These are phyloP conservation scores for Aspergillus cavernicola DNA, from an alignment of 495 filamentous ascomycete species.

Conservation along the genomic window DNA sequence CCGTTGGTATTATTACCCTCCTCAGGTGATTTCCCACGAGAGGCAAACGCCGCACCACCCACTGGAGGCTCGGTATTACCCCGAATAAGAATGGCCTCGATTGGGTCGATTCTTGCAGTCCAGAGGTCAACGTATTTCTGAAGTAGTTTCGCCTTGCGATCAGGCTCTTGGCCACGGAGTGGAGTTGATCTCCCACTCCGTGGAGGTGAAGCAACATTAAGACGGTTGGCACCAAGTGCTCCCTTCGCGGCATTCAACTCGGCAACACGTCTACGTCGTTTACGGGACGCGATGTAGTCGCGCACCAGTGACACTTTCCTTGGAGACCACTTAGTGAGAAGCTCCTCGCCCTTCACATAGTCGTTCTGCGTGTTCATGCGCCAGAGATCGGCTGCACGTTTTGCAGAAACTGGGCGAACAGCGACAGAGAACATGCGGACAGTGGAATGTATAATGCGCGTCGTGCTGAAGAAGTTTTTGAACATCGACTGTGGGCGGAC, in stretches of 20 bases:
- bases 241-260: constrained; percentile 79
- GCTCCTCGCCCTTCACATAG: constrained; percentile 93
- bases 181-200: constrained; percentile 39
- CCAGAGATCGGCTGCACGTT: constrained; percentile 90
- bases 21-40: constrained; percentile 23
- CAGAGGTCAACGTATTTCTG: constrained; percentile 74
- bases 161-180: constrained; percentile 43
- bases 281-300: constrained; percentile 71
- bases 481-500: constrained; percentile 82
- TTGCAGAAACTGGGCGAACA: constrained; percentile 83
- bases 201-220: constrained; percentile 29
- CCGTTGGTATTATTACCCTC: constrained; percentile 22
- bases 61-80: constrained; percentile 71
- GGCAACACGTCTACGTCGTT: constrained; percentile 62
- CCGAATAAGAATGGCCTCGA: constrained; percentile 66
- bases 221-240: constrained; percentile 51
- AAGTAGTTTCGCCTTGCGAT: constrained; percentile 56
- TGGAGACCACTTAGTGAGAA: constrained; percentile 77
- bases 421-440: constrained; percentile 79
- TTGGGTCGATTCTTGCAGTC: constrained; percentile 70
- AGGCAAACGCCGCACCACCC: constrained; percentile 54
- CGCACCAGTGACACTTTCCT: constrained; percentile 81
- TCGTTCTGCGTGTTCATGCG: constrained; percentile 92
- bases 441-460: constrained; percentile 80
- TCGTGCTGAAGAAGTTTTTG: constrained; percentile 78